phyloP scores from a whole-genome alignment of 805 yeast genomes.

The Barnettozyma salicaria region DNA sequence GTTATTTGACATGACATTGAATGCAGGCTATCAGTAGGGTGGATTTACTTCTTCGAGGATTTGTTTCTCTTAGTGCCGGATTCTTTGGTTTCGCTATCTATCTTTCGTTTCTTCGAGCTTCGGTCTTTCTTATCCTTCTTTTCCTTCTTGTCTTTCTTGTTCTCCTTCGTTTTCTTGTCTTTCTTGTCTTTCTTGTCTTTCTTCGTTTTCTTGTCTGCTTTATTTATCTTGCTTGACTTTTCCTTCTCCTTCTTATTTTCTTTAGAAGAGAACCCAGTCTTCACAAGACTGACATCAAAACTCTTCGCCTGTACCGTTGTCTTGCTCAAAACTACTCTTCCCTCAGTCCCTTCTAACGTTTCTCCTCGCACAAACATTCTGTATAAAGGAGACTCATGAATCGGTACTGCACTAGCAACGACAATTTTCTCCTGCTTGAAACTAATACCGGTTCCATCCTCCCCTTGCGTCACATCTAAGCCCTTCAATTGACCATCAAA shows the following conservation, averaged over 20 bases:
- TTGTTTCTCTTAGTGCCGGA: constrained; percentile 5
- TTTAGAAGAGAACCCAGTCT: constrained; percentile 12
- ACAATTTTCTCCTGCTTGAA: constrained; percentile 49
- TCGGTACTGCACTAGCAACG: constrained; percentile 42
- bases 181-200: constrained; percentile 16
- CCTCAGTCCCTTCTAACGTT: constrained; percentile 72
- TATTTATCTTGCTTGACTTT: constrained; percentile 14
- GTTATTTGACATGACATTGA: no score
- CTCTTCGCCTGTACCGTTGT: background rate
- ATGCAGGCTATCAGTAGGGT: no score
- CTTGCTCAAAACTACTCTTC: constrained; percentile 25
- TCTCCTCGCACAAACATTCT: constrained; percentile 85
- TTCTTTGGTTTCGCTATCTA: constrained; percentile 16
- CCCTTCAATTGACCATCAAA: constrained; percentile 90
- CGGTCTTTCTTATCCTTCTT: constrained; percentile 23
- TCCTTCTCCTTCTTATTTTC: constrained; percentile 13
- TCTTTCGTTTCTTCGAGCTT: constrained; percentile 25
- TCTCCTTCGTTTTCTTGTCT: constrained; percentile 20
- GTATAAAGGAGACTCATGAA: constrained; percentile 66
- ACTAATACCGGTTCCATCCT: constrained; percentile 31
- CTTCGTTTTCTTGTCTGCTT: constrained; percentile 9
- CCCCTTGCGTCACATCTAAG: constrained; percentile 47
- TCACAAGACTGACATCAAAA: constrained; percentile 13
- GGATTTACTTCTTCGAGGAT: constrained; percentile 2
- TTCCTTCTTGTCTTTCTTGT: constrained; percentile 13